A percentile compares a stretch with the other conserved stretches of the same genome.
Conservation (phyloP, 2,329 filamentous ascomycete species). For the Colletotrichum agaves region DNA sequence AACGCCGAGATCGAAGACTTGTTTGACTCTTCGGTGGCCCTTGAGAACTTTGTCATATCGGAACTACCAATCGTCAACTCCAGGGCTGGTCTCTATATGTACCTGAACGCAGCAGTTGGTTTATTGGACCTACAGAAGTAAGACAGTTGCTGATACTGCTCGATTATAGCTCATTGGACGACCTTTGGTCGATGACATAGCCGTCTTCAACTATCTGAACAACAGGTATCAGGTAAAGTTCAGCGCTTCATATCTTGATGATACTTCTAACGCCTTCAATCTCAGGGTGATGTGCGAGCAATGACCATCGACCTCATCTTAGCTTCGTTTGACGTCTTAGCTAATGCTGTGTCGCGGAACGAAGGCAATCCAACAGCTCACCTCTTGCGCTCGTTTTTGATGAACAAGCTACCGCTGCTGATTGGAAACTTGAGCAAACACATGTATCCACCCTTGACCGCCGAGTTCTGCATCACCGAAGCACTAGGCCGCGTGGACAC, state of each 20-base stretch:
- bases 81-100: conserved; percentile 85
- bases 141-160: conserved; percentile 40
- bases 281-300: conserved; percentile 78
- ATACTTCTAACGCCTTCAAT: background rate
- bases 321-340: conserved; percentile 88
- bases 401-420: conserved; percentile 71
- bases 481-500: conserved; percentile 85
- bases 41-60: conserved; percentile 64
- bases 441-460: conserved; percentile 78
- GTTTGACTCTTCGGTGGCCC: conserved; percentile 65
- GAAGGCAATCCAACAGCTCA: conserved; percentile 70
- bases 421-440: conserved; percentile 67
- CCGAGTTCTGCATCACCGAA: conserved; percentile 76
- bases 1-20: conserved; percentile 67
- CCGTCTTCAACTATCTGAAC: conserved; percentile 82
- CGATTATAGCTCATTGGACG: conserved; percentile 78
- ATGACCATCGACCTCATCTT: conserved; percentile 86
- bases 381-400: conserved; percentile 85
- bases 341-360: conserved; percentile 81
- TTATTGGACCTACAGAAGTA: background rate
- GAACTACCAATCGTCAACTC: conserved; percentile 80
- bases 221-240: conserved; percentile 80
- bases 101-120: conserved; percentile 81
- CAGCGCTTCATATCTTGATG: background rate
- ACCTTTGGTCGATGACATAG: conserved; percentile 83